Evolutionary conservation across 305 asterid species (phyloP), one percentile per base, ranked within the genome.

Genomic region (Fraxinus baroniana): DNA sequence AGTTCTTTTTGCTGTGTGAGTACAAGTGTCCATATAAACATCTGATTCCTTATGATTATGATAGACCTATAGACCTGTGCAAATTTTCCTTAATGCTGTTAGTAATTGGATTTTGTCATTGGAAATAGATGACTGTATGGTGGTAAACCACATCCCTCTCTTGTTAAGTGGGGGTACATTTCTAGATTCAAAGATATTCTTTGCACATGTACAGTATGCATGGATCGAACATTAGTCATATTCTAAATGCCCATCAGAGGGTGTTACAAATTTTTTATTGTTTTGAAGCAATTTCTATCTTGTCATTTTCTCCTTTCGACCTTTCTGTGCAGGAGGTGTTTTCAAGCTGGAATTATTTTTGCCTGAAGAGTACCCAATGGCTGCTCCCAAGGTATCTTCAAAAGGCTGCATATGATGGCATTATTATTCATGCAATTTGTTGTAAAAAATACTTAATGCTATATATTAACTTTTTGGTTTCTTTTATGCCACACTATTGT

Each of bases 351-450:
- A 97, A 91, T 88, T 97, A 52, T 97, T 95, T 91, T 87, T 97
- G 84, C 98, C 99, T 3, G 98, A 95, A 88, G 98, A 97, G 84
- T 97, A 97, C 84, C 99, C 99, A 24, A 97, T 97, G 99, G 98
- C 99, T 87, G 99, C 99, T 81, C 98, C 98, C 7, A 97, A 93
- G 97, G 98, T 94, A 92, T 78, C 68, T 57, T 13, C 28, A 62
- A 32, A 15, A 81, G 52, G 30, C 77, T 55, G 77, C 64, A 39
- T 87, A 9, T 41, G 35, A 24, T 77, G 33, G 35, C 77, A 36
- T 75, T 78, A 26, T 80, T 82, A 57, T 73, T 82, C 41, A 70
- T 26, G 41, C 41, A 70, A 2, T 13, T 13, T 28, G 18, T 70
- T 70, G 75, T 70, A 15, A 28, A 28, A 70, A 15, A 5, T 32